Evolutionary conservation across 345 rosid species (phyloP).

Genomic region (Aurinia saxatilis): DNA sequence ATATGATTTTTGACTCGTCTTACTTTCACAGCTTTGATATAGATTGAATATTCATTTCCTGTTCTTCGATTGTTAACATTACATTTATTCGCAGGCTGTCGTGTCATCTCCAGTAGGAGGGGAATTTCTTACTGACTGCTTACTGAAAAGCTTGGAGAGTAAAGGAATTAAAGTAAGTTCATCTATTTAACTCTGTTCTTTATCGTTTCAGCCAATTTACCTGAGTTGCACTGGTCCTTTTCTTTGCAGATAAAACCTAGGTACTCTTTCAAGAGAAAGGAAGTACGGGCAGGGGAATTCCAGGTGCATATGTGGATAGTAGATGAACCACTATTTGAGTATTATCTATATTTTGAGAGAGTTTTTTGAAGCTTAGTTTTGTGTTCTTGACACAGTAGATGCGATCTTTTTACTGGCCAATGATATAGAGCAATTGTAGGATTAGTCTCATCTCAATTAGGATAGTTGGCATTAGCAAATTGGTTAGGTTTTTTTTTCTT

Average conservation of each 20-base stretch:
- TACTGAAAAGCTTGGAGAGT: constrained; percentile 95
- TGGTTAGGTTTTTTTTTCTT: not conserved
- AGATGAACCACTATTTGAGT: constrained; percentile 4
- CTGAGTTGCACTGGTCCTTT: constrained; percentile 13
- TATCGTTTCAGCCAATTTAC: not conserved
- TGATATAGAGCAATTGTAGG: not conserved
- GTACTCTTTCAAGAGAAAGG: constrained; percentile 97
- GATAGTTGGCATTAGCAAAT: constrained; percentile 1
- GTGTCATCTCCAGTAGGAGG: constrained; percentile 85
- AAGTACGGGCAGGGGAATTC: constrained; percentile 79
- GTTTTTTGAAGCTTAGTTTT: not conserved
- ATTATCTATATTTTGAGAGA: not conserved
- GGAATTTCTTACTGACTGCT: constrained; percentile 87
- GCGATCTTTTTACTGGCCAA: not conserved
- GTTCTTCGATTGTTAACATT: constrained; percentile 4
- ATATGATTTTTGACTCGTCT: not conserved
- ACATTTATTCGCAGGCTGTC: constrained; percentile 49
- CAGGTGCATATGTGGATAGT: constrained; percentile 47
- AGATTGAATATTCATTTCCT: not conserved
- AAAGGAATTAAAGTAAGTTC: constrained; percentile 72
- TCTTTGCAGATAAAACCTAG: constrained; percentile 82
- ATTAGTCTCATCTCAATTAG: not conserved
- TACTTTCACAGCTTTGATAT: not conserved
- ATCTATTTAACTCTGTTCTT: not conserved
- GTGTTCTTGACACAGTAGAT: not conserved